These are phyloP conservation scores for Adansonia madagascariensis DNA, from an alignment of 441 rosid species.

Conservation along the genomic window DNA sequence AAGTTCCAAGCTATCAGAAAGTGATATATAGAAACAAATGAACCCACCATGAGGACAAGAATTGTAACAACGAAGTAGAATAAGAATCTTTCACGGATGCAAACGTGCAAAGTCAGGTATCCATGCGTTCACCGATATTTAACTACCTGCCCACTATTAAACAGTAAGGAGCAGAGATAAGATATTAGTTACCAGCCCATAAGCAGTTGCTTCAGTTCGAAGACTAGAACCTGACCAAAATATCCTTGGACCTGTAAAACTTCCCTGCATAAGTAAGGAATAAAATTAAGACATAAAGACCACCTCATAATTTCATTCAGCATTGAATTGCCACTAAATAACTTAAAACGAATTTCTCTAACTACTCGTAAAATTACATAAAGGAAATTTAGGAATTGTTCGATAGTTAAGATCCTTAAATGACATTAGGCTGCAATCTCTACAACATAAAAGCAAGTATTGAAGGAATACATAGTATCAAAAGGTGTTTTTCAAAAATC, in stretches of 20 bases:
- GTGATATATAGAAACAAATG: constrained; percentile 5
- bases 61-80: constrained; percentile 8
- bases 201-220: constrained; percentile 99
- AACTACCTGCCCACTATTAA: constrained; percentile 18
- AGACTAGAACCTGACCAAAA: constrained; percentile 99
- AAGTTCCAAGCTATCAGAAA: constrained; percentile 27
- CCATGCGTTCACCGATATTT: constrained; percentile 17
- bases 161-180: constrained; percentile 23
- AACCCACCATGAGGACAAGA: constrained; percentile 15
- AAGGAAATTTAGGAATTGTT: neutral
- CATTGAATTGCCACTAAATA: constrained; percentile 8
- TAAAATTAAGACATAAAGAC: constrained; percentile 49
- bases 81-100: constrained; percentile 12
- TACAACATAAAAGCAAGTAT: neutral
- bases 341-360: constrained; percentile 3
- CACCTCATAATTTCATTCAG: constrained; percentile 35
- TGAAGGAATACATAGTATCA: neutral
- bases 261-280: constrained; percentile 92
- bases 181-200: constrained; percentile 81
- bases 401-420: neutral
- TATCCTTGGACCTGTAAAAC: constrained; percentile 96
- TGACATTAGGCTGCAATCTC: neutral
- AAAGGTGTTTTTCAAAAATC: neutral
- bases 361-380: neutral
- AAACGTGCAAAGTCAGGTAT: constrained; percentile 17